A percentile compares a stretch with the other conserved stretches of the same genome.
Conservation (phyloP, 306 rosid genomes). For the Pyrus betulifolia region DNA sequence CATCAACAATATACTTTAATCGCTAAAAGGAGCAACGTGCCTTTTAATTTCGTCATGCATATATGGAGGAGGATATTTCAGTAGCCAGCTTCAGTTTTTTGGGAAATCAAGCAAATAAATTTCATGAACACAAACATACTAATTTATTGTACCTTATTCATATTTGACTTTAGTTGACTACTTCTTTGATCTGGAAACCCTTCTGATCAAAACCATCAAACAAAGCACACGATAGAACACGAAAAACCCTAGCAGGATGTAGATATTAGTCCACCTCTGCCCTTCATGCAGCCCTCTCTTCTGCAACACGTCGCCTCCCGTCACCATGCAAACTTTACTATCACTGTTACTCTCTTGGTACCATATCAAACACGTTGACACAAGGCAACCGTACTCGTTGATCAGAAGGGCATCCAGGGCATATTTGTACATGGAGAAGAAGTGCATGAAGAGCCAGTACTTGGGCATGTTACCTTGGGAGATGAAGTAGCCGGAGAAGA, state of each 20-base stretch:
- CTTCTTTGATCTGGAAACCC: slow-evolving; percentile 71
- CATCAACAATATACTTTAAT: not conserved
- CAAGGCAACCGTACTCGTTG: slow-evolving; percentile 75
- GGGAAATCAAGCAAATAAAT: not conserved
- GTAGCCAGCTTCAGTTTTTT: not conserved
- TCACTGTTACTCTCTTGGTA: slow-evolving; percentile 21
- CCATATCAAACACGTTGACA: slow-evolving; percentile 66
- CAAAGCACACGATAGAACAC: slow-evolving; percentile 76
- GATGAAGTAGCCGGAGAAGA: slow-evolving; percentile 82
- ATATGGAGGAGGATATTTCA: not conserved
- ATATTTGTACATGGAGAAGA: slow-evolving; percentile 80
- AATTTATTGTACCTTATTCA: not conserved
- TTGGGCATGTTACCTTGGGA: slow-evolving; percentile 54
- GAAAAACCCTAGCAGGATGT: slow-evolving; percentile 67
- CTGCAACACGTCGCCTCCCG: slow-evolving; percentile 60
- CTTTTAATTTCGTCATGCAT: not conserved
- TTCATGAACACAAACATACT: not conserved
- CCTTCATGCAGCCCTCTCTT: slow-evolving; percentile 55
- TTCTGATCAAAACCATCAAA: slow-evolving; percentile 64
- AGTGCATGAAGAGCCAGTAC: slow-evolving; percentile 85
- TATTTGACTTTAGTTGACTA: not conserved
- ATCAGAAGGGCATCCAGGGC: slow-evolving; percentile 82
- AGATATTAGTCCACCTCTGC: slow-evolving; percentile 69
- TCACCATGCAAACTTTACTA: slow-evolving; percentile 55
- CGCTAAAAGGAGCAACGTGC: not conserved